Base-by-base conservation (phyloP, 805 yeast species). In the Candida quercuum region DNA sequence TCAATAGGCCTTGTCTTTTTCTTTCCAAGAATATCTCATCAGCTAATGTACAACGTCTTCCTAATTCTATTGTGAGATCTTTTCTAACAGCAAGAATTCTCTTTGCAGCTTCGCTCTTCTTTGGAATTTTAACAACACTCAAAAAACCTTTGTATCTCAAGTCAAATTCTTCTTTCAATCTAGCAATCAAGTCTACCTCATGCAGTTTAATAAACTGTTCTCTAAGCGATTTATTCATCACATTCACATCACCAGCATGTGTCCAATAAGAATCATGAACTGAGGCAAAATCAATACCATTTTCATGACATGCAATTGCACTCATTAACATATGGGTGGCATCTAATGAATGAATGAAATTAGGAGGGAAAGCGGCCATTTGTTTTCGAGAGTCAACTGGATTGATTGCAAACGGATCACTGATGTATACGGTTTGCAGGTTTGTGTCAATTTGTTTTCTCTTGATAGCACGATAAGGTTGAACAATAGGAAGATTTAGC, bases 261-360 rank as follows among this genome's bases (percentile, higher is more conserved):
- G 98, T 88, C 99, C 99, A 91, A 59, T 86, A 91, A 1, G 98
- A 91, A 59, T 91, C 99, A 61, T 91, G 99, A 18, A 91, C 99
- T 1, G 98, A 79, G 0, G 98, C 96, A 69, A 93, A 91, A 11
- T 78, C 67, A 35, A 93, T 61, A 0, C 75, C 77, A 2, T 57
- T 56, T 29, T 78, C 71, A 5, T 82, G 77, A 59, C 96, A 87
- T 18, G 78, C 78, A 35, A 76, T 68, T 0, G 97, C 95, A 8
- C 96, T 83, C 67, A 89, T 64, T 36, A 93, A 68, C 99, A 91
- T 93, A 59, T 91, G 99, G 0, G 96, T 82, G 1, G 98, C 98
- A 69, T 91, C 99, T 40, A 91, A 67, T 0, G 98, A 91, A 57
- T 91, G 99, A 36, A 91, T 84, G 59, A 74, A 91, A 59, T 91